Evolutionary conservation across 106 monocot genomes (phyloP), one percentile per base, ranked within the genome.

Genomic region (Dendrobium officinale): DNA sequence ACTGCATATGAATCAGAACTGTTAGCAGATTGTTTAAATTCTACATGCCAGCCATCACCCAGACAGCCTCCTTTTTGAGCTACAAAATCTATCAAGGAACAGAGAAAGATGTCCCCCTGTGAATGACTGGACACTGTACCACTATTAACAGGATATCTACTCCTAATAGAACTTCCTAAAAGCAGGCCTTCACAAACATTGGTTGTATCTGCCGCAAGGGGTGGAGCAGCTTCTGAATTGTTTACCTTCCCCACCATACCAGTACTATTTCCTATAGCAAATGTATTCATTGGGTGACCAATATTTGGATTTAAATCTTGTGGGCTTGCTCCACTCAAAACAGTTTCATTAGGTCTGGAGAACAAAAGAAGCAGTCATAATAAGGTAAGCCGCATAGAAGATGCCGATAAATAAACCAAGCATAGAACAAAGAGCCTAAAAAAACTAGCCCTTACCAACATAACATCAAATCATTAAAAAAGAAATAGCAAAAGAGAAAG

Each of bases 41-140:
- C 86, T 48, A 93, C 91, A 73, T 81, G 79, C 91, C 91, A 94
- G 54, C 91, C 89, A 75, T 91, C 85, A 83, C 79, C 80, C 41
- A 95, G 77, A 43, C 77, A 80, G 15, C 88, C 89, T 17, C 84
- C 89, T 59, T 81, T 91, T 78, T 86, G 89, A 26, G 73, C 77
- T 51, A 93, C 85, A 70, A 86, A 93, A 29, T 85, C 85, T 73
- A 76, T 85, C 37, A 93, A 82, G 17, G 83, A 75, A 47, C 83
- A 84, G 47, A 93, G 56, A 83, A 81, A 75, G 19, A 82, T 48
- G 7, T 88, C 90, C 74, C 72, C 82, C 27, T 77, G 79, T 67
- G 81, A 80, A 72, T 44, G 58, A 73, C 51, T 73, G 31, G 85
- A 80, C 77, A 76, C 33, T 7, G 72, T 66, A 58, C 40, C 48